These are phyloP conservation scores for Ogataea neopini DNA, from an alignment of 805 yeast species.

Conservation along the genomic window DNA sequence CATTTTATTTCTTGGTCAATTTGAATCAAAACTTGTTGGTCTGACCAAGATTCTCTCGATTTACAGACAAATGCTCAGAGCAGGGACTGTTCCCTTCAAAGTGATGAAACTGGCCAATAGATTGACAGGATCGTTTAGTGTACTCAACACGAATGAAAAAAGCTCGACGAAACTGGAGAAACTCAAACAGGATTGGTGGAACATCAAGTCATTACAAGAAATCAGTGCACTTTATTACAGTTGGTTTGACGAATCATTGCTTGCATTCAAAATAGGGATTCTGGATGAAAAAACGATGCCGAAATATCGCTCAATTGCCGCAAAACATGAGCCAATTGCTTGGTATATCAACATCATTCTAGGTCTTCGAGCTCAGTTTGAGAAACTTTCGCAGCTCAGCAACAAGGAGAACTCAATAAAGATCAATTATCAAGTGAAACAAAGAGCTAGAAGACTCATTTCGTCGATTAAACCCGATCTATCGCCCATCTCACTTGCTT, in stretches of 20 bases:
- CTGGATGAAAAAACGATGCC: slow-evolving; percentile 35
- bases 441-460: slow-evolving; percentile 43
- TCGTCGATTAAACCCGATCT: slow-evolving; percentile 18
- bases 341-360: slow-evolving; percentile 70
- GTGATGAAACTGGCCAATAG: slow-evolving; percentile 40
- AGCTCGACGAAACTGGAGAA: slow-evolving; percentile 21
- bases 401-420: slow-evolving; percentile 53
- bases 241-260: slow-evolving; percentile 60
- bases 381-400: slow-evolving; percentile 41
- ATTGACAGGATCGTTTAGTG: slow-evolving; percentile 26
- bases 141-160: slow-evolving; percentile 16
- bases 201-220: slow-evolving; percentile 50
- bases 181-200: slow-evolving; percentile 38
- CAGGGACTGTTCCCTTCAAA: slow-evolving; percentile 69
- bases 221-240: slow-evolving; percentile 61
- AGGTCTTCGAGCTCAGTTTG: slow-evolving; percentile 53
- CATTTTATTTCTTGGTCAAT: slow-evolving; percentile 41
- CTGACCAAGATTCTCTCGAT: slow-evolving; percentile 48
- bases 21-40: slow-evolving; percentile 43
- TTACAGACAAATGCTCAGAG: slow-evolving; percentile 68
- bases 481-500: slow-evolving; percentile 19
- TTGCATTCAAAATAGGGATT: slow-evolving; percentile 56
- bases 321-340: slow-evolving; percentile 61
- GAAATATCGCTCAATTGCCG: slow-evolving; percentile 40
- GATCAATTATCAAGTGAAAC: slow-evolving; percentile 62